Percentiles rank a stretch among this genome's conserved stretches.
These are phyloP conservation scores for Rhodotorula sp. DNA, from an alignment of 1,284 basidiomycete species.

Conservation along the genomic window DNA sequence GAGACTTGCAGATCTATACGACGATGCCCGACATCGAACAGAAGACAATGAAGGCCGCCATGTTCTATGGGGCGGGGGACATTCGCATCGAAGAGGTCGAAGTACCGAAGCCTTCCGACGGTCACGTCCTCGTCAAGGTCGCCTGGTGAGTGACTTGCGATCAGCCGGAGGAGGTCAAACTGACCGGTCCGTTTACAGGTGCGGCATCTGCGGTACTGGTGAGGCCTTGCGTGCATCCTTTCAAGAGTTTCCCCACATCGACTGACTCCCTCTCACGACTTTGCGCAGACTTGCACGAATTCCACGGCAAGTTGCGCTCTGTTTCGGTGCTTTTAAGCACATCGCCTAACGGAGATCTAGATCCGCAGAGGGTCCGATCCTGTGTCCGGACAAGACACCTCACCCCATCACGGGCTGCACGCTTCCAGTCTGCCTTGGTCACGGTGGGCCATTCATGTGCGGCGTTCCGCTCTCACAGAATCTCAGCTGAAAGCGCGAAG, in stretches of 20 bases:
- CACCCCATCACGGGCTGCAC: slow-evolving; percentile 47
- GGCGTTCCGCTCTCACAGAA: slow-evolving; percentile 13
- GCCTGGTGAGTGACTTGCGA: slow-evolving; percentile 25
- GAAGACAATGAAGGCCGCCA: slow-evolving; percentile 43
- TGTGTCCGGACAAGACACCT: slow-evolving; percentile 39
- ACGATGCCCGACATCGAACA: not conserved
- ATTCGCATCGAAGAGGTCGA: slow-evolving; percentile 49
- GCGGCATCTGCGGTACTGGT: slow-evolving; percentile 36
- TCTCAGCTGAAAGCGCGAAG: not conserved
- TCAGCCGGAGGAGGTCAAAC: accelerated
- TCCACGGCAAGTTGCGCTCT: slow-evolving; percentile 12
- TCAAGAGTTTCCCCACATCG: not conserved
- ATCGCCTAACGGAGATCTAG: too few species aligned
- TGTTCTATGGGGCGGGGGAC: slow-evolving; percentile 49
- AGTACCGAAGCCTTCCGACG: slow-evolving; percentile 40
- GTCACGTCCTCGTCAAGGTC: slow-evolving; percentile 50
- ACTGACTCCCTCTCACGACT: not conserved
- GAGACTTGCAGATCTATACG: not conserved
- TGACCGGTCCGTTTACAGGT: not conserved
- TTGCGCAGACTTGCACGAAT: slow-evolving; percentile 47
- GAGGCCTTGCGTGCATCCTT: not conserved
- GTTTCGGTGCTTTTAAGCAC: accelerated
- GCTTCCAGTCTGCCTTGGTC: slow-evolving; percentile 48
- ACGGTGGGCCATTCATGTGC: slow-evolving; percentile 42
- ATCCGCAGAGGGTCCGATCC: slow-evolving; percentile 23